Evolutionary conservation across 192 early-diverging fungal genomes (phyloP).

Genomic region (Coemansia sp.): DNA sequence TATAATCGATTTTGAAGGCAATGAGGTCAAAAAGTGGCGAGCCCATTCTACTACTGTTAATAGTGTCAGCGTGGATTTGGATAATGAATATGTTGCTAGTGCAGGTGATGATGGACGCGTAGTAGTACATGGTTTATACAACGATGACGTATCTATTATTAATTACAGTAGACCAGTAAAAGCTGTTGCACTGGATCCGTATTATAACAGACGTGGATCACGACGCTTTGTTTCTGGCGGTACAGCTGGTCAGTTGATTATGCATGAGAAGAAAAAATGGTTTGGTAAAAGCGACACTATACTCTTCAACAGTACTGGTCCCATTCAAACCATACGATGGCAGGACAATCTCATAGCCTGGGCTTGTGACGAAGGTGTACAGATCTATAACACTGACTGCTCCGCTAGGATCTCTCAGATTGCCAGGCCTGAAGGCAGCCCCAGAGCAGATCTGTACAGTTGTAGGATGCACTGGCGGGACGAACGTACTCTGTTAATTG

Average conservation of each 20-base stretch:
- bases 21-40: slow-evolving; percentile 79
- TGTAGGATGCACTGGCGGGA: slow-evolving; percentile 87
- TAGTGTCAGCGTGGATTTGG: slow-evolving; percentile 79
- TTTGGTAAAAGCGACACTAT: slow-evolving; percentile 73
- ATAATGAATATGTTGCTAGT: slow-evolving; percentile 87
- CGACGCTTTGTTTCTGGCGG: slow-evolving; percentile 89
- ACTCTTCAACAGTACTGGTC: slow-evolving; percentile 85
- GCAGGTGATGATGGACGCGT: slow-evolving; percentile 93
- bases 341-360: slow-evolving; percentile 81
- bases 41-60: slow-evolving; percentile 86
- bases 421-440: slow-evolving; percentile 72
- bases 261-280: slow-evolving; percentile 81
- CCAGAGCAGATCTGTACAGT: slow-evolving; percentile 78
- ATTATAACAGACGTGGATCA: slow-evolving; percentile 71
- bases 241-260: slow-evolving; percentile 78
- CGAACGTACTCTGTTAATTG: slow-evolving; percentile 75
- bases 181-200: slow-evolving; percentile 85
- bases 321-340: slow-evolving; percentile 87
- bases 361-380: slow-evolving; percentile 88
- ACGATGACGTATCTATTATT: slow-evolving; percentile 64
- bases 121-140: slow-evolving; percentile 80
- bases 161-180: slow-evolving; percentile 87
- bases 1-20: slow-evolving; percentile 90
- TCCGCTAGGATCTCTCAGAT: slow-evolving; percentile 81
- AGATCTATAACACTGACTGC: slow-evolving; percentile 75